Conservation (phyloP, 139 green algal species). For the Ettlia oleoabundans region DNA sequence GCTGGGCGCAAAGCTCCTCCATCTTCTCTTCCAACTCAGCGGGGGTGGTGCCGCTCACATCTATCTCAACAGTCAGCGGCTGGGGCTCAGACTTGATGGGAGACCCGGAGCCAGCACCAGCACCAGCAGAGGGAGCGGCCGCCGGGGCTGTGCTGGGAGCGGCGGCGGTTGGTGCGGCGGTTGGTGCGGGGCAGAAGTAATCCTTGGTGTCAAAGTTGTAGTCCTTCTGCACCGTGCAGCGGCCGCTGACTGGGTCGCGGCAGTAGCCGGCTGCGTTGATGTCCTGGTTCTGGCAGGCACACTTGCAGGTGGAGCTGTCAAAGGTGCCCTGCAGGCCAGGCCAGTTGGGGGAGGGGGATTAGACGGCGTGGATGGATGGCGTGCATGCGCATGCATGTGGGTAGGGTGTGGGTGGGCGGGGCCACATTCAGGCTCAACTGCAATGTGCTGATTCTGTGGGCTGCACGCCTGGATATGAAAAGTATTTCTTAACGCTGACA, state of each 20-base stretch:
- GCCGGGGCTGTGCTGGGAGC: background rate
- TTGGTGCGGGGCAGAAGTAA: constrained; percentile 14
- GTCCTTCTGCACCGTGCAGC: constrained; percentile 24
- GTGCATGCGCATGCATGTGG: too few species aligned
- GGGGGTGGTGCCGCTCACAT: constrained; percentile 15
- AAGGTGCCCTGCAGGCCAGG: constrained; percentile 19
- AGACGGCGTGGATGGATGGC: background rate
- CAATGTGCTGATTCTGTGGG: too few species aligned
- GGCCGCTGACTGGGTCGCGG: constrained; percentile 5
- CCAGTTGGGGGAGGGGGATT: background rate
- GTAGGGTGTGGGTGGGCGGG: too few species aligned
- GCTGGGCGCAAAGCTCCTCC: constrained; percentile 13
- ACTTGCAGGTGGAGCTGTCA: constrained; percentile 19
- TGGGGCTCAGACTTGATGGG: background rate
- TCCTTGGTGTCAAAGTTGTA: constrained; percentile 23
- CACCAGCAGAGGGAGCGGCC: background rate
- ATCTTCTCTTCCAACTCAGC: constrained; percentile 8
- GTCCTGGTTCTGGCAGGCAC: constrained; percentile 30
- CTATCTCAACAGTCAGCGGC: constrained; percentile 18
- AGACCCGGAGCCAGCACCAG: background rate
- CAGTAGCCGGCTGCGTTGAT: constrained; percentile 29
- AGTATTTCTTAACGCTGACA: too few species aligned
- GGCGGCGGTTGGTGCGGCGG: background rate
- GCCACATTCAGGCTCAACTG: background rate
- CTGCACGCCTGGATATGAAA: too few species aligned